Evolutionary conservation across 2,329 filamentous ascomycete genomes (phyloP).

Genomic region (Grosmannia clavigera): DNA sequence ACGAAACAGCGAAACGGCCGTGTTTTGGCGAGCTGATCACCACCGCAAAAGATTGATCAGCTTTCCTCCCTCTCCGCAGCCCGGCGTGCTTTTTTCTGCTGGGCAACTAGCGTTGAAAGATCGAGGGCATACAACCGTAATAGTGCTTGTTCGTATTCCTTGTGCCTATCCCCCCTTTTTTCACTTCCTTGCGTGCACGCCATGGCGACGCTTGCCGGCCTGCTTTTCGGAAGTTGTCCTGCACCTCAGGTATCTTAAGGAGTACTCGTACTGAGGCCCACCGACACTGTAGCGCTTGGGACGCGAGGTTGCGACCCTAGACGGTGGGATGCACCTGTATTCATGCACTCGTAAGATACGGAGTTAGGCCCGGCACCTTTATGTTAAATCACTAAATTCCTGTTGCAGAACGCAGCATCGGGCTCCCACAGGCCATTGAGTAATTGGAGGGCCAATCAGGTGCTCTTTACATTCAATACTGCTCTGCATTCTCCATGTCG

Average conservation of each 20-base stretch:
- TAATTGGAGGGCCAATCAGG: not conserved
- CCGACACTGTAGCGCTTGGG: not conserved
- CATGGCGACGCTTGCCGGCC: not conserved
- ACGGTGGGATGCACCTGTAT: not conserved
- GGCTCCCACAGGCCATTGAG: not conserved
- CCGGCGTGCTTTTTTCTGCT: not conserved
- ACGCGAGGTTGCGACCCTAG: not conserved
- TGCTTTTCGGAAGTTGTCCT: not conserved
- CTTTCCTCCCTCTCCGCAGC: not conserved
- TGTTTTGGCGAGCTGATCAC: not conserved
- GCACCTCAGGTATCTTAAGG: not conserved
- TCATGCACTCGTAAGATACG: not conserved
- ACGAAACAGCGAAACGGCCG: not conserved
- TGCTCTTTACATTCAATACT: not conserved
- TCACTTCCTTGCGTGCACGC: not conserved
- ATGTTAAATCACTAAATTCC: not conserved
- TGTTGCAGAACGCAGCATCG: not conserved
- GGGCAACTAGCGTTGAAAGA: not conserved
- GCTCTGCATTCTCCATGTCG: not conserved
- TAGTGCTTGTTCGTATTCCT: not conserved
- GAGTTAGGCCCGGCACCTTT: not conserved
- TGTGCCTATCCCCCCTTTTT: not conserved
- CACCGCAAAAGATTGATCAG: not conserved
- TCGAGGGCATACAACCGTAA: not conserved
- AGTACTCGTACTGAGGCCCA: not conserved